Evolutionary conservation across 768 basidiomycete species (phyloP).

Genomic region (Gymnopilus dilepis): DNA sequence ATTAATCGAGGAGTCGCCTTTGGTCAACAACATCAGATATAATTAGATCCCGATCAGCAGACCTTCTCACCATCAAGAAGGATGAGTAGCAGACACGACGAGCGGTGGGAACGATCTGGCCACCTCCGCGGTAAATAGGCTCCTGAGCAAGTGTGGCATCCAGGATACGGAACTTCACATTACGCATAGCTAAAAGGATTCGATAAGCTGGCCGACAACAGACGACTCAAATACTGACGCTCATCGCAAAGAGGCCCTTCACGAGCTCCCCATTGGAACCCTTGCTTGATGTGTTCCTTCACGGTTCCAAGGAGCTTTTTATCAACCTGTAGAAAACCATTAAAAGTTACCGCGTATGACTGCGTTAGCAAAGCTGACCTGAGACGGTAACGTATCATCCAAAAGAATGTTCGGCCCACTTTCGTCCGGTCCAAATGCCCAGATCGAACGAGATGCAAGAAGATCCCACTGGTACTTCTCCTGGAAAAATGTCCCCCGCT

Average conservation of each 20-base stretch:
- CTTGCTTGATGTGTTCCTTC: conserved; percentile 96
- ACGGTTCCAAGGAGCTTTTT: conserved; percentile 90
- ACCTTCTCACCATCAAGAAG: conserved; percentile 86
- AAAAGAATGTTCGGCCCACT: conserved; percentile 91
- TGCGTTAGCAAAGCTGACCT: conserved; percentile 51
- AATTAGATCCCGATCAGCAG: conserved; percentile 13
- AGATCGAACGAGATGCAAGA: conserved; percentile 96
- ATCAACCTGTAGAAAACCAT: conserved; percentile 66
- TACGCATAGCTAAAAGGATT: conserved; percentile 83
- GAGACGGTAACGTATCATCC: conserved; percentile 95
- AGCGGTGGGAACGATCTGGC: conserved; percentile 99
- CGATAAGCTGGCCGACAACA: not conserved
- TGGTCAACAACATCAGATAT: conserved; percentile 19
- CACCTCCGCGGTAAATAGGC: conserved; percentile 97
- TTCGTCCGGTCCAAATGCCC: conserved; percentile 99
- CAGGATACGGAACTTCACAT: conserved; percentile 96
- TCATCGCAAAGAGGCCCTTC: conserved; percentile 99
- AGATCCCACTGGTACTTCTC: conserved; percentile 99
- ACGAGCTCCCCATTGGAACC: conserved; percentile 98
- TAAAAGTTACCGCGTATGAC: not conserved
- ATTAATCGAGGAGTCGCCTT: conserved; percentile 94
- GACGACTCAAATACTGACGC: conserved; percentile 65
- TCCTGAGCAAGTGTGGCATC: conserved; percentile 93
- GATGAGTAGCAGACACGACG: conserved; percentile 98
- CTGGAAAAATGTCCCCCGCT: conserved; percentile 94